Conservation (phyloP, 305 asterid species). For the Fraxinus xanthoxyloides region DNA sequence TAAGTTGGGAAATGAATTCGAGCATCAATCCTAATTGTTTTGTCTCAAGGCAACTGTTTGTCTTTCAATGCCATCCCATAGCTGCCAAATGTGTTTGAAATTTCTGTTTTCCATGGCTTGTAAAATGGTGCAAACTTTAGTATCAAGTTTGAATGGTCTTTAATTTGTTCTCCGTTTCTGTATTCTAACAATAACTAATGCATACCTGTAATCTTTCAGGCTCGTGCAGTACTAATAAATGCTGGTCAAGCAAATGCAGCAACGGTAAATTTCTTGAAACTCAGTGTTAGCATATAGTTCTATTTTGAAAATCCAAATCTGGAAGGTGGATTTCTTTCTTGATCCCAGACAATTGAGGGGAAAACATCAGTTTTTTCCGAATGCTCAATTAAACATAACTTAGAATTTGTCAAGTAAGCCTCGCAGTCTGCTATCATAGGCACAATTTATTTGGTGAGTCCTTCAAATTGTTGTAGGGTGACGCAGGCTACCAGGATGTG, state of each 20-base stretch:
- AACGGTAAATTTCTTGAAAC: slow-evolving; percentile 52
- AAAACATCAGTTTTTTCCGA: not conserved
- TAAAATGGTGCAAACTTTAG: not conserved
- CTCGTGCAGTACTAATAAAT: slow-evolving; percentile 92
- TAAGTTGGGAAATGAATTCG: not conserved
- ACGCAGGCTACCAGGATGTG: slow-evolving; percentile 93
- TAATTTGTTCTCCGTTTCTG: not conserved
- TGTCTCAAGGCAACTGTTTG: not conserved
- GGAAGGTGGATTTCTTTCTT: not conserved
- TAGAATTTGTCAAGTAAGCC: not conserved
- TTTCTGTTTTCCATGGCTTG: not conserved
- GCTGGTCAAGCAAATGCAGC: slow-evolving; percentile 99
- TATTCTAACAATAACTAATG: slow-evolving; percentile 7
- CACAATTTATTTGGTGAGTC: slow-evolving; percentile 3
- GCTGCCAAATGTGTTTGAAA: not conserved
- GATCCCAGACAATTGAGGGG: not conserved
- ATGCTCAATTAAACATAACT: not conserved
- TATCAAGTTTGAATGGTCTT: not conserved
- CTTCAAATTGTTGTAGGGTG: slow-evolving; percentile 61
- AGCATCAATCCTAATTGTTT: not conserved
- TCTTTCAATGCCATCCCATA: not conserved
- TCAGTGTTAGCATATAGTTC: slow-evolving; percentile 15
- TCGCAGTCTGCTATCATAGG: not conserved
- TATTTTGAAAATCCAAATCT: not conserved
- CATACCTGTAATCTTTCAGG: slow-evolving; percentile 48